Evolutionary conservation across 345 rosid species (phyloP), one percentile per base, ranked within the genome.

Genomic region (Cardamine occulta): DNA sequence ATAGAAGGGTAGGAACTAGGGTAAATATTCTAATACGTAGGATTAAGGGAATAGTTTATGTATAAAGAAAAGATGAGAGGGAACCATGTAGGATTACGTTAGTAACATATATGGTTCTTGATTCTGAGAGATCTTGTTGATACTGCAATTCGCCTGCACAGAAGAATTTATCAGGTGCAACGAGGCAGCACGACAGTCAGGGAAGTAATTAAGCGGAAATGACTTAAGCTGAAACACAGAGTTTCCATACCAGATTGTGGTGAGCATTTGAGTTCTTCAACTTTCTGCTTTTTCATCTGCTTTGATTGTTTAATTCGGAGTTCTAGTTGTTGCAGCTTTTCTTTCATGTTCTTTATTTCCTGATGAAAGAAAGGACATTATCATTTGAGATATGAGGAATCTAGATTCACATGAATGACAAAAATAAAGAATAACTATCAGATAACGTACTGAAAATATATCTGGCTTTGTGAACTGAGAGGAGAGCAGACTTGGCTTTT

Each of bases 241-340:
- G 64, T 65, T 47, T 47, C 5, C 72, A 60, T 54, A 82, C 83
- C 85, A 68, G 63, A 47, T 35, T 76, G 77, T 59, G 47, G 23
- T 31, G 68, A 53, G 58, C 8, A 1, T 75, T 54, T 55, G 70
- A 26, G 37, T 72, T 63, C 65, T 59, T 44, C 81, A 63, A 47
- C 61, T 63, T 75, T 80, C 63, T 59, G 67, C 63, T 62, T 78
- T 63, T 78, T 69, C 73, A 40, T 2, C 70, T 63, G 80, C 78
- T 80, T 80, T 10, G 80, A 40, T 54, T 61, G 77, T 47, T 31
- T 13, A 49, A 80, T 72, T 73, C 49, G 76, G 76, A 53, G 39
- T 61, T 83, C 84, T 17, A 80, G 70, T 65, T 80, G 77, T 44
- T 44, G 70, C 76, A 80, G 44, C 78, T 79, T 83, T 74, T 83